Evolutionary conservation across 495 filamentous ascomycete genomes (phyloP).

Genomic region (Corynascus novoguineensis): DNA sequence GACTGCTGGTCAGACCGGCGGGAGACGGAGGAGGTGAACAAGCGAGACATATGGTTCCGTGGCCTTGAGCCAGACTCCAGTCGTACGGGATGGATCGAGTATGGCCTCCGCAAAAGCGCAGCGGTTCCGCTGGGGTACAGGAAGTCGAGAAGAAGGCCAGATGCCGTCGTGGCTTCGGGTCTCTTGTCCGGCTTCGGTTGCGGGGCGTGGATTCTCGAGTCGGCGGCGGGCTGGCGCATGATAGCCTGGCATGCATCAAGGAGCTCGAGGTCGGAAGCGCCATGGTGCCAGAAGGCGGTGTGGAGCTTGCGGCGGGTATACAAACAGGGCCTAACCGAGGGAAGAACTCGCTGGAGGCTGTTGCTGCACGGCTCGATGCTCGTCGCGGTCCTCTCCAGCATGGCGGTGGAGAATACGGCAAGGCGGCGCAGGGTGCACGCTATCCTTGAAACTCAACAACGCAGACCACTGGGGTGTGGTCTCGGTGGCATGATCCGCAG

Average conservation of each 20-base stretch:
- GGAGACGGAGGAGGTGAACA: conserved; percentile 18
- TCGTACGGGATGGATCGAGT: conserved; percentile 13
- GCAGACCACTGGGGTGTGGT: not conserved
- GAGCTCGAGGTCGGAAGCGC: conserved; percentile 52
- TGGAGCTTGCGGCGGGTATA: conserved; percentile 57
- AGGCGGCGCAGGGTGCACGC: not conserved
- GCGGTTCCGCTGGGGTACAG: conserved; percentile 54
- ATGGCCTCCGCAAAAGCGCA: conserved; percentile 41
- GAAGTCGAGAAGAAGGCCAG: conserved; percentile 54
- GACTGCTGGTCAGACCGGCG: not conserved
- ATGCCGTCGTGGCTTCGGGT: conserved; percentile 31
- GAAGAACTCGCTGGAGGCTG: conserved; percentile 59
- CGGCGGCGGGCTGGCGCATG: conserved; percentile 23
- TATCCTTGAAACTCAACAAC: conserved; percentile 1
- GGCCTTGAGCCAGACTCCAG: conserved; percentile 7
- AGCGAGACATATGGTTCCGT: conserved; percentile 9
- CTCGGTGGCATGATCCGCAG: conserved; percentile 8
- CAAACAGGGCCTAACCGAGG: conserved; percentile 48
- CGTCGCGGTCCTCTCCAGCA: conserved; percentile 79
- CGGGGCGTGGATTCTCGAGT: conserved; percentile 11
- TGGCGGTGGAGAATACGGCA: conserved; percentile 35
- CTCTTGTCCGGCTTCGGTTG: conserved; percentile 16
- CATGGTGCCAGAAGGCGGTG: conserved; percentile 63
- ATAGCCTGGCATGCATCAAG: conserved; percentile 42
- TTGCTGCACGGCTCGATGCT: conserved; percentile 67